These are phyloP conservation scores for Chloranthus sessilifolius DNA, from an alignment of 164 flowering plant species.

Conservation along the genomic window DNA sequence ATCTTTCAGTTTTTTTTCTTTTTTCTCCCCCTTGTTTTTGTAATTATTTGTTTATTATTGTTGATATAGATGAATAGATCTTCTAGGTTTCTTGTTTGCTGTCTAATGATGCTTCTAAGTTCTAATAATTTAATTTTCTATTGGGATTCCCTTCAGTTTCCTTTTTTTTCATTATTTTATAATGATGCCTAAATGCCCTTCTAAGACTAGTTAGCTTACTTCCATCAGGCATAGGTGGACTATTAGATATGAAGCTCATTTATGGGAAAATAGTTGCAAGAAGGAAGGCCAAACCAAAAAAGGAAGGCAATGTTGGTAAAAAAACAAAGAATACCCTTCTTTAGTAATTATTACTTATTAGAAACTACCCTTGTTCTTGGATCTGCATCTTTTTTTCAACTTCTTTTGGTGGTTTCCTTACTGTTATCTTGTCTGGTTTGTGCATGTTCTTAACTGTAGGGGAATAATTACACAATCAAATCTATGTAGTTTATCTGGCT, in stretches of 20 bases:
- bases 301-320: constrained; percentile 84
- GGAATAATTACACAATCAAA: too few species aligned
- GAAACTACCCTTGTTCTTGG: too few species aligned
- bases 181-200: too few species aligned
- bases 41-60: not conserved
- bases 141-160: too few species aligned
- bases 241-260: constrained; percentile 89
- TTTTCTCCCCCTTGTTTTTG: not conserved
- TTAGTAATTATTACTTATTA: constrained; percentile 9
- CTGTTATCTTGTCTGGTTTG: too few species aligned
- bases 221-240: constrained; percentile 82
- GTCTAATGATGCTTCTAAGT: not conserved
- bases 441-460: too few species aligned
- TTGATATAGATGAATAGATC: too few species aligned
- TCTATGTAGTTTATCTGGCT: too few species aligned
- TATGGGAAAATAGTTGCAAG: constrained; percentile 95
- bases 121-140: too few species aligned
- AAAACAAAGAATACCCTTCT: constrained; percentile 5
- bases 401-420: constrained; percentile 3
- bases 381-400: not conserved
- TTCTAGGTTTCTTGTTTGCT: too few species aligned
- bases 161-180: too few species aligned
- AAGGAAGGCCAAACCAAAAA: constrained; percentile 91
- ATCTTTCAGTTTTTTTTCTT: not conserved
- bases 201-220: not conserved